Evolutionary conservation across 2,329 filamentous ascomycete genomes (phyloP), one percentile per base, ranked within the genome.

Genomic region (Aureobasidium subglaciale): DNA sequence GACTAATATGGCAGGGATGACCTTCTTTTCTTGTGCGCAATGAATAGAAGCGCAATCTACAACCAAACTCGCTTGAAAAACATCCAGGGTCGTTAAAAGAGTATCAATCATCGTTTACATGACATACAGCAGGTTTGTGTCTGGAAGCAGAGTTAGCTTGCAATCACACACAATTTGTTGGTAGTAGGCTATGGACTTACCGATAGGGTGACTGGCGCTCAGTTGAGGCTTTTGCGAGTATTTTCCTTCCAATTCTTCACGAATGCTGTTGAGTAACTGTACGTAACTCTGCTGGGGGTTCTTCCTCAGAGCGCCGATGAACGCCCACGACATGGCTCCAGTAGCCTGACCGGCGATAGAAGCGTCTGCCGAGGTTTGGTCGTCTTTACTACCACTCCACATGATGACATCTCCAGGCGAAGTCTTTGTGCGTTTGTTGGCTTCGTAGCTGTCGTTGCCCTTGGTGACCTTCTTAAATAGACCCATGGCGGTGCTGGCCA

Each of bases 281-380:
- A 97, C 88, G 68, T 99, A 99, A 74, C 87, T 96, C 76, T 97
- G 93, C 69, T 95, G 86, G 1, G 90, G 90, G 68, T 95, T 95
- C 76, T 91, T 90, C 78, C 88, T 91, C 66, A 97, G 80, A 18
- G 91, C 86, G 1, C 81, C 84, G 70, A 99, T 93, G 71, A 99
- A 99, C 2, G 93, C 93, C 84, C 88, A 96, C 3, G 90, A 96
- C 93, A 99, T 97, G 71, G 93, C 93, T 55, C 93, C 93, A 0
- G 93, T 99, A 30, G 93, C 92, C 73, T 96, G 81, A 56, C 89
- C 84, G 40, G 80, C 83, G 62, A 97, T 96, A 25, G 84, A 88
- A 11, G 93, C 91, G 70, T 99, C 93, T 73, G 90, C 88, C 85
- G 87, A 91, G 63, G 93, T 99, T 73, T 97, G 93, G 59, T 86